A percentile compares a stretch with the other conserved stretches of the same genome.
phyloP scores from a whole-genome alignment of 495 filamentous ascomycete genomes.

The Aspergillus funiculosus region DNA sequence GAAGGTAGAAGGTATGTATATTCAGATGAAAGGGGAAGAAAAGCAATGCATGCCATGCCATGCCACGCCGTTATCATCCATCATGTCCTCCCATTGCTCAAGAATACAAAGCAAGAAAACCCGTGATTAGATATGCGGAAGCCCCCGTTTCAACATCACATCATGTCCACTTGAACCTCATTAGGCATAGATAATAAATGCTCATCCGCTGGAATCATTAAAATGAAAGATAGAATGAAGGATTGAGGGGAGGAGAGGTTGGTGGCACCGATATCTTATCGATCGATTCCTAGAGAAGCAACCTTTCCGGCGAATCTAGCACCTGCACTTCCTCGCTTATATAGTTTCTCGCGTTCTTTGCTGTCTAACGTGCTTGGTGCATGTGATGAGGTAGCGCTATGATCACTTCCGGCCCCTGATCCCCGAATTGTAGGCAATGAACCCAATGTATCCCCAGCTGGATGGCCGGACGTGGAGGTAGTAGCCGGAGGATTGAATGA shows the following conservation, averaged over 20 bases:
- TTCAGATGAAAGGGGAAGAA: background rate
- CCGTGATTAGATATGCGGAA: too few relatives aligned
- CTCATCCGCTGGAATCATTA: background rate
- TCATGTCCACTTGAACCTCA: slow-evolving; percentile 16
- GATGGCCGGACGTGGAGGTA: slow-evolving; percentile 18
- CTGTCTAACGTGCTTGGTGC: slow-evolving; percentile 29
- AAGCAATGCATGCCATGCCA: background rate
- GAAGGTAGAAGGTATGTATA: too few relatives aligned
- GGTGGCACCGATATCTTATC: slow-evolving; percentile 17
- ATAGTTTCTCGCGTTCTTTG: slow-evolving; percentile 46
- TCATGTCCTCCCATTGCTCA: too few relatives aligned
- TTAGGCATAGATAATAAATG: slow-evolving; percentile 20
- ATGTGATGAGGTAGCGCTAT: slow-evolving; percentile 22
- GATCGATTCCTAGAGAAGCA: slow-evolving; percentile 42
- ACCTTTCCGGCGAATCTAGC: slow-evolving; percentile 46
- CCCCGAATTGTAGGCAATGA: slow-evolving; percentile 44
- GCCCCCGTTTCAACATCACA: slow-evolving; percentile 10
- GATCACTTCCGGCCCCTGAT: slow-evolving; percentile 22
- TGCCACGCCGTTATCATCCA: background rate
- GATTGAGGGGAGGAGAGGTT: background rate
- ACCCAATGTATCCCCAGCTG: slow-evolving; percentile 36
- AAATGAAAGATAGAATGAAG: slow-evolving; percentile 11
- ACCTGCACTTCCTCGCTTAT: slow-evolving; percentile 48
- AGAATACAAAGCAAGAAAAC: too few relatives aligned
- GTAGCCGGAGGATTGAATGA: slow-evolving; percentile 22